Base-by-base conservation (phyloP, 2,329 filamentous ascomycete genomes). In the Fusarium temperatum region DNA sequence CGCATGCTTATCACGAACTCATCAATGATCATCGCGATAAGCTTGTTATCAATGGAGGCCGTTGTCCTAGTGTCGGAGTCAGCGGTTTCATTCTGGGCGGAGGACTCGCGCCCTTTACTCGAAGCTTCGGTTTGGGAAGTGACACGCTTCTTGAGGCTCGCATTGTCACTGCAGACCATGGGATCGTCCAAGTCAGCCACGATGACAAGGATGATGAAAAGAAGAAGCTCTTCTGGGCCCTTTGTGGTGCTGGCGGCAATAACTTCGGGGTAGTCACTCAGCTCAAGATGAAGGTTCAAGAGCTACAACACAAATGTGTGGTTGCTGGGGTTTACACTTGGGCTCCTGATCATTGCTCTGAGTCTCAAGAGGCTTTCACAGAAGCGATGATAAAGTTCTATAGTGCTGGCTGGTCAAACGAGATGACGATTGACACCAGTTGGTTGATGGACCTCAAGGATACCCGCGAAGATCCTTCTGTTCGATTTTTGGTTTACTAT, bases 181-280 rank as follows among this genome's bases (percentile, higher is more conserved):
- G 13, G 1, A 9, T 8, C 3, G 1, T 62, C 8, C 1, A 7
- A 7, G 24, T 62, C 18, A 44, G 30, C n/a, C n/a, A n/a, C n/a
- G n/a, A n/a, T n/a, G n/a, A n/a, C n/a, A n/a, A n/a, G n/a, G n/a
- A n/a, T n/a, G n/a, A n/a, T n/a, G n/a, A n/a, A n/a, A n/a, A n/a
- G n/a, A n/a, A n/a, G n/a, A n/a, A n/a, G n/a, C n/a, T 32, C 3
- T 85, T 85, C 74, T 85, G 81, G 76, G 84, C 83, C 0, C 78
- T 85, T 7, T 76, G 81, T 2, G 84, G 84, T 9, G 83, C 80
- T 6, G 84, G 84, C 0, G 81, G 81, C 14, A 83, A 81, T 5
- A 85, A 84, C 8, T 85, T 82, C 35, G 84, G 84, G 1, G 80
- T 85, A 4, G 69, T 84, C 1, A 77, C 78, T 1, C 20, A 80